Conservation (phyloP, 805 yeast genomes). For the Candida golubevii region DNA sequence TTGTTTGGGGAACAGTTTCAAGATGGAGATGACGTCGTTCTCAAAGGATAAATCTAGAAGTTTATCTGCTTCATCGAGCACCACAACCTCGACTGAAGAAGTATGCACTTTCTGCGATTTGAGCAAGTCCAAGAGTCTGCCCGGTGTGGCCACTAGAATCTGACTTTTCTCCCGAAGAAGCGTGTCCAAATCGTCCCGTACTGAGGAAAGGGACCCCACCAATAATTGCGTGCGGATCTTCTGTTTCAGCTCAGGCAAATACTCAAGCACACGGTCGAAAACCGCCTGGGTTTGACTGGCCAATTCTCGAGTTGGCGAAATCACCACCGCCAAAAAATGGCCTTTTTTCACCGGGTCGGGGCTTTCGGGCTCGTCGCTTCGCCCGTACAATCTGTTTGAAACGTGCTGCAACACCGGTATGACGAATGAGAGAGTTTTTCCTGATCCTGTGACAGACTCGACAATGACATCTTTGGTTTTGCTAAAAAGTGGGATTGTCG, state of each 20-base stretch:
- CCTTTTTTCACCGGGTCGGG: conserved; percentile 48
- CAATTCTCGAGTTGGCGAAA: conserved; percentile 71
- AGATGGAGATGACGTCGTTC: conserved; percentile 61
- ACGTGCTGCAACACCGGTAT: conserved; percentile 77
- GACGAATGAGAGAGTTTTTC: conserved; percentile 90
- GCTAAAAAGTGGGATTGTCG: conserved; percentile 80
- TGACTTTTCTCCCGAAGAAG: conserved; percentile 60
- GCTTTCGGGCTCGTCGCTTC: conserved; percentile 14
- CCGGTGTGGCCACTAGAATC: conserved; percentile 88
- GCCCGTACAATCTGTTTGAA: conserved; percentile 25
- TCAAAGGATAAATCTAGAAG: conserved; percentile 75
- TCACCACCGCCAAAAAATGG: conserved; percentile 63
- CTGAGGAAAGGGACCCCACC: conserved; percentile 59
- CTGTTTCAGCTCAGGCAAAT: conserved; percentile 45
- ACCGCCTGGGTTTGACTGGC: conserved; percentile 72
- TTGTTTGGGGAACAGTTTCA: conserved; percentile 77
- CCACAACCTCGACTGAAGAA: conserved; percentile 61
- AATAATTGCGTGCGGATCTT: conserved; percentile 54
- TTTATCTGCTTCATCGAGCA: conserved; percentile 92
- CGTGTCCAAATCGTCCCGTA: conserved; percentile 65
- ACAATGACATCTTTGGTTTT: conserved; percentile 92
- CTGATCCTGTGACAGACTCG: conserved; percentile 97
- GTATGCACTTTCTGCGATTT: conserved; percentile 56
- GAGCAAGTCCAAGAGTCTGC: conserved; percentile 75
- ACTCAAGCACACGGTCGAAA: conserved; percentile 52